These are phyloP conservation scores for Holtermanniella nyarrowii DNA, from an alignment of 768 basidiomycete species.

Conservation along the genomic window DNA sequence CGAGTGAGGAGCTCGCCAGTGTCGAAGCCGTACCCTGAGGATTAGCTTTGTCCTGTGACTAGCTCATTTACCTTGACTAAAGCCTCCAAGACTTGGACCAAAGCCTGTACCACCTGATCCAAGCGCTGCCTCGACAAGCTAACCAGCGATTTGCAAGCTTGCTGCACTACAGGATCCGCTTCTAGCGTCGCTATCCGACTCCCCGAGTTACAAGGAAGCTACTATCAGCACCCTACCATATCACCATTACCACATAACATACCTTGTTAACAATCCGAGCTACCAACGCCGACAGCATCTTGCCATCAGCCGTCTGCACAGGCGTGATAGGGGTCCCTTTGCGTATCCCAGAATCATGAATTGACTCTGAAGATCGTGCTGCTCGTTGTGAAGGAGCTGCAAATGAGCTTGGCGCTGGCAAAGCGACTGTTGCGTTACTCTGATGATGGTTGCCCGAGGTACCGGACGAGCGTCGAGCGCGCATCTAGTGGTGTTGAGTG, in stretches of 20 bases:
- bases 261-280: constrained; percentile 74
- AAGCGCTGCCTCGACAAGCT: constrained; percentile 66
- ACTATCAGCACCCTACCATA: no score
- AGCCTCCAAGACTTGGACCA: constrained; percentile 67
- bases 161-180: constrained; percentile 60
- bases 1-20: constrained; percentile 46
- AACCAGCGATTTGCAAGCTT: constrained; percentile 68
- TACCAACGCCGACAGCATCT: constrained; percentile 68
- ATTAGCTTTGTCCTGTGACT: constrained; percentile 15
- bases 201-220: constrained; percentile 84
- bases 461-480: not conserved
- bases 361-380: not conserved
- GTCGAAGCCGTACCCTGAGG: constrained; percentile 12
- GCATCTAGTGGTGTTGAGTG: no score
- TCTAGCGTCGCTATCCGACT: constrained; percentile 62
- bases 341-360: not conserved
- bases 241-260: constrained; percentile 12
- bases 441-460: no score
- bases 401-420: not conserved
- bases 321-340: not conserved
- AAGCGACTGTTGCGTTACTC: no score
- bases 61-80: constrained; percentile 55
- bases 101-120: constrained; percentile 66
- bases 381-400: not conserved
- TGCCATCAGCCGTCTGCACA: constrained; percentile 48